These are phyloP conservation scores for Naumovozyma castellii DNA, from an alignment of 805 yeast genomes.

Conservation along the genomic window DNA sequence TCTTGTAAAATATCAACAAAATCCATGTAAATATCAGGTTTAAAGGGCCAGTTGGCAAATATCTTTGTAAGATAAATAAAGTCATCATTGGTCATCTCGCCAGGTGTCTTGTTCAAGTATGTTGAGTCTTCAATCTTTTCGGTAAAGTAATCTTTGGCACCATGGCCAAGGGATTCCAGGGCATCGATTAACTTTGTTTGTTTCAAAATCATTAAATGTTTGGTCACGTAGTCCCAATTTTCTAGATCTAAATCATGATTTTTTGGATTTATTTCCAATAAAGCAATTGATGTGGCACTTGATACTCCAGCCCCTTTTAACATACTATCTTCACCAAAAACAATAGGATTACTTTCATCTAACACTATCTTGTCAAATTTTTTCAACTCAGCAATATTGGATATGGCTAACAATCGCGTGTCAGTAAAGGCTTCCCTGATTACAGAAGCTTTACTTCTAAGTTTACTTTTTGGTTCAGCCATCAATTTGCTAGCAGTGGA, in stretches of 20 bases:
- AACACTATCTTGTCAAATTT: conserved; percentile 15
- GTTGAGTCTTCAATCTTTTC: conserved; percentile 28
- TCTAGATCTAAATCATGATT: conserved; percentile 39
- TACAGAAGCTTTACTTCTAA: conserved; percentile 54
- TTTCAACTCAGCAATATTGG: conserved; percentile 14
- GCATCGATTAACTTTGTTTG: conserved; percentile 38
- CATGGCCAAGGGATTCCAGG: conserved; percentile 63
- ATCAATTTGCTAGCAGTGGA: conserved; percentile 52
- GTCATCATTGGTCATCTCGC: conserved; percentile 47
- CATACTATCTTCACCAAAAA: conserved; percentile 25
- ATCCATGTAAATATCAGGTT: conserved; percentile 45
- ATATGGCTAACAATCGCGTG: conserved; percentile 44
- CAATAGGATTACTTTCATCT: conserved; percentile 24
- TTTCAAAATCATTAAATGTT: conserved; percentile 44
- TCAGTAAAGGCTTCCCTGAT: conserved; percentile 58
- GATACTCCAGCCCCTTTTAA: conserved; percentile 7
- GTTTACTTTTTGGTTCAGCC: conserved; percentile 41
- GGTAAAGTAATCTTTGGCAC: conserved; percentile 50
- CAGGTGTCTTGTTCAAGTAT: conserved; percentile 37
- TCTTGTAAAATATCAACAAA: conserved; percentile 31
- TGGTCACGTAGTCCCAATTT: conserved; percentile 59
- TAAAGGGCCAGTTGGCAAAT: conserved; percentile 78
- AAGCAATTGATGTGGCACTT: conserved; percentile 36
- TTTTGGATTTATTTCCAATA: conserved; percentile 49
- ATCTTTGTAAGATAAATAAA: conserved; percentile 39